A percentile compares a stretch with the other conserved stretches of the same genome.
phyloP scores from a whole-genome alignment of 129 eudicot genomes.

The Kitagawia praeruptora region DNA sequence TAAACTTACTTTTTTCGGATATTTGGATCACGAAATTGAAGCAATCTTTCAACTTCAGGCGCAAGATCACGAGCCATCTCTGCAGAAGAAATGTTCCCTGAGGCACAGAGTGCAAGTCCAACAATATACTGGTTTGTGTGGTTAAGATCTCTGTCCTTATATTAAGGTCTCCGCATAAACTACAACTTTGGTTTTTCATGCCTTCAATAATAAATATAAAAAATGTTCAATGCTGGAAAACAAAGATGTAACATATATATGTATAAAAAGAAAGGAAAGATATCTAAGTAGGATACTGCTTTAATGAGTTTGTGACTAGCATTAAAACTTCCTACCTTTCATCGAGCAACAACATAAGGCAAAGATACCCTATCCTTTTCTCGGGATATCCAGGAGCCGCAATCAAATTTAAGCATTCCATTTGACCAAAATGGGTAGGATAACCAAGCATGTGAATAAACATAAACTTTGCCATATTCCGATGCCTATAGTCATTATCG shows the following conservation, averaged over 20 bases:
- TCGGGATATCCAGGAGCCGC: conserved; percentile 98
- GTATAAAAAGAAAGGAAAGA: no score
- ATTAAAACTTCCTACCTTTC: conserved; percentile 97
- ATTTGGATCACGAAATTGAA: conserved; percentile 97
- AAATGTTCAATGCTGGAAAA: not conserved
- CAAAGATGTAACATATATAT: not conserved
- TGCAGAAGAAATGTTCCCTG: conserved; percentile 93
- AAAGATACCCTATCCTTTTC: conserved; percentile 98
- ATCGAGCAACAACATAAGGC: conserved; percentile 92
- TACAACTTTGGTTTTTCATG: not conserved
- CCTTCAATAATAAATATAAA: not conserved
- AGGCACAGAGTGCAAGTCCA: conserved; percentile 96
- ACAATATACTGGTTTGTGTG: conserved; percentile 91
- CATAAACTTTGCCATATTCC: conserved; percentile 97
- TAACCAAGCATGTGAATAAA: conserved; percentile 99
- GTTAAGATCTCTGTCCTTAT: conserved; percentile 64
- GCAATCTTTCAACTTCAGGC: conserved; percentile 90
- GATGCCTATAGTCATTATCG: conserved; percentile 84
- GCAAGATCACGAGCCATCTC: conserved; percentile 99
- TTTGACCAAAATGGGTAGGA: conserved; percentile 99
- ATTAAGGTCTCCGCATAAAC: conserved; percentile 24
- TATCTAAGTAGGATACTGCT: conserved; percentile 45
- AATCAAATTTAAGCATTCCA: conserved; percentile 93
- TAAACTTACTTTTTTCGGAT: conserved; percentile 81
- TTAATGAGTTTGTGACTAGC: conserved; percentile 95